Base-by-base conservation (phyloP, 1,284 basidiomycete species). In the Omphalotus olearius region DNA sequence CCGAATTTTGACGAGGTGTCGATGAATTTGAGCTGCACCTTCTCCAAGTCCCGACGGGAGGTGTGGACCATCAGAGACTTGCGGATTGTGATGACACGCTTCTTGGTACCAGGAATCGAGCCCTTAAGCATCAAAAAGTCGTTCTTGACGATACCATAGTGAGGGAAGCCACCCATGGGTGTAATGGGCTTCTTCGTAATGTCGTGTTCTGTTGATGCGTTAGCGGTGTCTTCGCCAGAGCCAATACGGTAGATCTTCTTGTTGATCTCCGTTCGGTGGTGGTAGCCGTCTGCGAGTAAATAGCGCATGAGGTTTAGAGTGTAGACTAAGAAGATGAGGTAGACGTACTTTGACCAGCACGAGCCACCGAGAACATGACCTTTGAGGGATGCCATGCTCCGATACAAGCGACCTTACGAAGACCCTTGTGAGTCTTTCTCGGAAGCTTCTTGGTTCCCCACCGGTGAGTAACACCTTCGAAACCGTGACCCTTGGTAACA, bases 361-460 rank as follows among this genome's bases (percentile, higher is more conserved):
- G 96, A 56, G 95, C 96, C 62, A 99, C 97, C 45, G 94, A 97
- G 88, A 93, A 99, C 95, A 98, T 98, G 83, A 98, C 95, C 76
- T 94, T 96, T 60, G 91, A 91, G 67, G 93, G 94, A 83, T 97
- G 94, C 94, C 94, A 97, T 69, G 94, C 94, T 80, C 96, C 96
- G 66, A 99, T 98, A 88, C 97, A 99, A 70, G 96, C 96, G 63
- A 98, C 94, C 79, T 98, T 98, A 72, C 95, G 91, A 64, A 98
- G 91, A 92, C 96, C 96, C 76, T 96, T 96, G 86, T 99, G 96
- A 54, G 96, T 98, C 83, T 99, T 98, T 66, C 96, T 83, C 55
- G 96, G 96, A 57, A 99, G 83, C 79, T 95, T 96, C 88, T 94
- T 98, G 71, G 92, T 95, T 63, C 97, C 97, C 97, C 97, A 99